A percentile compares a stretch with the other conserved stretches of the same genome.
Conservation (phyloP, 306 rosid genomes). For the Prunus salicina region DNA sequence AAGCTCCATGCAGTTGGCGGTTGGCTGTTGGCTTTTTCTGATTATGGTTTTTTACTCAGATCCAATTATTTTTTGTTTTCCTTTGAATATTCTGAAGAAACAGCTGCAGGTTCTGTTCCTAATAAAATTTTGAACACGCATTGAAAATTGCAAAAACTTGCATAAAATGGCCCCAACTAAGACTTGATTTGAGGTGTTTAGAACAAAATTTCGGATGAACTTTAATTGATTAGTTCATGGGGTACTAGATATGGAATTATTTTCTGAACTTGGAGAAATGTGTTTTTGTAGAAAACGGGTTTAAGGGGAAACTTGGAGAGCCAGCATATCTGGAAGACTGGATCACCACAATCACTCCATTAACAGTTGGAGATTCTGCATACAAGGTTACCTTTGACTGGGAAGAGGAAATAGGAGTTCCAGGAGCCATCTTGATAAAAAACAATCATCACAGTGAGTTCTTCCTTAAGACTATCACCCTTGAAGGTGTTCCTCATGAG, state of each 20-base stretch:
- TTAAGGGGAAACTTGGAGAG: constrained; percentile 55
- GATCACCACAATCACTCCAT: constrained; percentile 32
- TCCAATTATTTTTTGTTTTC: neutral
- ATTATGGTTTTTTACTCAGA: neutral
- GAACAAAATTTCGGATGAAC: no score
- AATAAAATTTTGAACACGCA: neutral
- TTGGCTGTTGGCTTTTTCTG: neutral
- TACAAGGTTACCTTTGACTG: constrained; percentile 50
- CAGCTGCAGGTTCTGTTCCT: neutral
- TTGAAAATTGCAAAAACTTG: no score
- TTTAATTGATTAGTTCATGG: no score
- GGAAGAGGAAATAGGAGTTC: constrained; percentile 47
- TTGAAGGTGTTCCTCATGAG: constrained; percentile 45
- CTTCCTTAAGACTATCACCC: constrained; percentile 53
- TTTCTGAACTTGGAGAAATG: neutral
- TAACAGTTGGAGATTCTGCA: constrained; percentile 43
- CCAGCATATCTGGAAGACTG: constrained; percentile 53
- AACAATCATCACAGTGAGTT: constrained; percentile 53
- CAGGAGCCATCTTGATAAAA: constrained; percentile 56
- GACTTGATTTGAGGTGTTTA: no score
- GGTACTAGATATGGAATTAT: neutral
- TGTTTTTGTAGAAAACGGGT: constrained; percentile 35
- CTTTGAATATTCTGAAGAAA: neutral
- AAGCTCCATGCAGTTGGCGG: neutral
- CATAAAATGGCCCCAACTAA: no score